A percentile compares a stretch with the other conserved stretches of the same genome.
These are phyloP conservation scores for Xerocomus cyaneibrunnescens DNA, from an alignment of 1,284 basidiomycete species.

Conservation along the genomic window DNA sequence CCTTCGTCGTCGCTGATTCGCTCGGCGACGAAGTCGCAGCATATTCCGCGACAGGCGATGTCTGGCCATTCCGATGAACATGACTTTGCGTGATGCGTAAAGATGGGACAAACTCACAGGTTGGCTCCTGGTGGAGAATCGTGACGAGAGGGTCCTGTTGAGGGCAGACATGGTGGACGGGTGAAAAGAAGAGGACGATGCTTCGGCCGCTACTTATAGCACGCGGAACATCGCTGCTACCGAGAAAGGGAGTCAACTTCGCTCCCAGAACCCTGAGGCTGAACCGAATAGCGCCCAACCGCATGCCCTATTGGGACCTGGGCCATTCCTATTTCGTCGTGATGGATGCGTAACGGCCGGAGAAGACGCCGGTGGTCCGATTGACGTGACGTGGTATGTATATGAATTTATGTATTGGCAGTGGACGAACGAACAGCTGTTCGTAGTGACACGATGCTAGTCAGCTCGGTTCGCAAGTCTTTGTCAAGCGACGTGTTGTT, in stretches of 20 bases:
- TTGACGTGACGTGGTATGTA: no score
- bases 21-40: slow-evolving; percentile 1
- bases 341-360: slow-evolving; percentile 8
- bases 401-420: no score
- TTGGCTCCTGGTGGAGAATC: slow-evolving; percentile 31
- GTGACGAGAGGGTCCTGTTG: slow-evolving; percentile 31
- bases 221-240: slow-evolving; percentile 3
- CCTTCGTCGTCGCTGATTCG: slow-evolving; percentile 25
- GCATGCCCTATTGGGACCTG: slow-evolving; percentile 2
- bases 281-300: slow-evolving; percentile 26
- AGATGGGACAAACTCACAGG: slow-evolving; percentile 17
- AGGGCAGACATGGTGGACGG: slow-evolving; percentile 27
- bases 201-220: slow-evolving; percentile 27
- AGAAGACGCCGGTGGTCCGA: no score
- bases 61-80: slow-evolving; percentile 7
- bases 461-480: no score
- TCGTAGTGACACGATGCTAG: no score
- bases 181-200: neutral
- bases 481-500: no score
- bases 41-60: slow-evolving; percentile 19
- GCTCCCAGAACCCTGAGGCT: slow-evolving; percentile 4
- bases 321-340: neutral
- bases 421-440: no score
- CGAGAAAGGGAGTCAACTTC: slow-evolving; percentile 23
- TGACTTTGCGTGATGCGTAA: neutral